Conservation (phyloP, 116 monocot species). For the Trichopus zeylanicus region DNA sequence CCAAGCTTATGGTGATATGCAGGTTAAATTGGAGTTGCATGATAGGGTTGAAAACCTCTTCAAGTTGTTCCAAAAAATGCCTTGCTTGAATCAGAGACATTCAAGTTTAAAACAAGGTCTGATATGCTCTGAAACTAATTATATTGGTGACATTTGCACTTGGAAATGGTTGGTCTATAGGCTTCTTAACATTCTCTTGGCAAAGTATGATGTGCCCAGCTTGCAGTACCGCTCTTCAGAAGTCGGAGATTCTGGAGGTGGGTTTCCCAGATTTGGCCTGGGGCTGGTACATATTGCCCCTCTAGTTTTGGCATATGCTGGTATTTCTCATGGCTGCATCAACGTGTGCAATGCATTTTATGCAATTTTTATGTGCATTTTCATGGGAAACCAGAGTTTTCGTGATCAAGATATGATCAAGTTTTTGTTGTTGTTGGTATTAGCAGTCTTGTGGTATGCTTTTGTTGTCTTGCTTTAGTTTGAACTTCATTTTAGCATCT, state of each 20-base stretch:
- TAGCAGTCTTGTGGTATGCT: constrained; percentile 71
- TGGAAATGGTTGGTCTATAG: constrained; percentile 78
- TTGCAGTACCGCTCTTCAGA: constrained; percentile 89
- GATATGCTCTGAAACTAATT: constrained; percentile 26
- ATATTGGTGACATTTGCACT: constrained; percentile 31
- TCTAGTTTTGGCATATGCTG: constrained; percentile 4
- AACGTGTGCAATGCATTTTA: neutral
- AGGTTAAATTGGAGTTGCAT: constrained; percentile 88
- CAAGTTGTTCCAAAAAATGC: constrained; percentile 73
- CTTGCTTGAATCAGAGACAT: constrained; percentile 62
- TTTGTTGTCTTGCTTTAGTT: neutral
- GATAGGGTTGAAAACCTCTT: constrained; percentile 89
- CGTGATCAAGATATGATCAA: constrained; percentile 66
- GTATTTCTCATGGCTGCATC: neutral
- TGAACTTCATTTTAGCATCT: neutral
- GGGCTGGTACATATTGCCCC: constrained; percentile 57
- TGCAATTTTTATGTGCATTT: too few species aligned
- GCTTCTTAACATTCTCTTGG: constrained; percentile 48
- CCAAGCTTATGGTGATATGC: constrained; percentile 64
- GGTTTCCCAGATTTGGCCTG: constrained; percentile 96
- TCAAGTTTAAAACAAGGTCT: constrained; percentile 35
- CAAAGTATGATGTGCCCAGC: constrained; percentile 68
- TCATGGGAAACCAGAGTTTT: constrained; percentile 81
- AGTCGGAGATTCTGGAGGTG: constrained; percentile 90
- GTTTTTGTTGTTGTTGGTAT: constrained; percentile 94